Percentiles rank a stretch among this genome's conserved stretches.
Evolutionary conservation across 345 rosid species (phyloP).

Genomic region (Fremontodendron californicum): DNA sequence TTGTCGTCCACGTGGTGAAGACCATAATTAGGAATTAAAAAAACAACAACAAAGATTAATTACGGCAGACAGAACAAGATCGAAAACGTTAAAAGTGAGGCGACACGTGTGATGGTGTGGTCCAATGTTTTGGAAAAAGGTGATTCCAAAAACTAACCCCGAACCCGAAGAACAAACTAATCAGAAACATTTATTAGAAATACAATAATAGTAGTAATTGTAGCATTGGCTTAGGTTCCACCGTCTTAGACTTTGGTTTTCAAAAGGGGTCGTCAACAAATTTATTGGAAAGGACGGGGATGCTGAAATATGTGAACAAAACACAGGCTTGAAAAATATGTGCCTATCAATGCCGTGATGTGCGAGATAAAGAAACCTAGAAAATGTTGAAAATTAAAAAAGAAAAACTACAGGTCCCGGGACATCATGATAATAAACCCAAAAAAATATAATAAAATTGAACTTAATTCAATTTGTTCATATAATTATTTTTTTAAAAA

Average conservation of each 20-base stretch:
- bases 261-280: neutral
- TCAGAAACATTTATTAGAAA: neutral
- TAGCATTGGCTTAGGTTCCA: neutral
- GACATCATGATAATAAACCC: neutral
- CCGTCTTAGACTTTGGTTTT: neutral
- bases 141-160: neutral
- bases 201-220: neutral
- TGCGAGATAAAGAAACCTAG: neutral
- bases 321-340: neutral
- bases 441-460: too few relatives aligned
- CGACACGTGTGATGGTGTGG: neutral
- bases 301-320: neutral
- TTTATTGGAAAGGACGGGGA: neutral
- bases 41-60: neutral
- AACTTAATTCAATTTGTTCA: too few relatives aligned
- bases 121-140: neutral
- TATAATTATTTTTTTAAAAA: too few relatives aligned
- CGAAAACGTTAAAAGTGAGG: neutral
- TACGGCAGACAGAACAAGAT: neutral
- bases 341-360: neutral
- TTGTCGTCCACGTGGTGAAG: slow-evolving; percentile 1
- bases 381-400: neutral
- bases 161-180: too few relatives aligned
- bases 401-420: neutral
- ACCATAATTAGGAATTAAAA: neutral